phyloP scores from a whole-genome alignment of 2,329 filamentous ascomycete genomes.

The Neonectria faginata region DNA sequence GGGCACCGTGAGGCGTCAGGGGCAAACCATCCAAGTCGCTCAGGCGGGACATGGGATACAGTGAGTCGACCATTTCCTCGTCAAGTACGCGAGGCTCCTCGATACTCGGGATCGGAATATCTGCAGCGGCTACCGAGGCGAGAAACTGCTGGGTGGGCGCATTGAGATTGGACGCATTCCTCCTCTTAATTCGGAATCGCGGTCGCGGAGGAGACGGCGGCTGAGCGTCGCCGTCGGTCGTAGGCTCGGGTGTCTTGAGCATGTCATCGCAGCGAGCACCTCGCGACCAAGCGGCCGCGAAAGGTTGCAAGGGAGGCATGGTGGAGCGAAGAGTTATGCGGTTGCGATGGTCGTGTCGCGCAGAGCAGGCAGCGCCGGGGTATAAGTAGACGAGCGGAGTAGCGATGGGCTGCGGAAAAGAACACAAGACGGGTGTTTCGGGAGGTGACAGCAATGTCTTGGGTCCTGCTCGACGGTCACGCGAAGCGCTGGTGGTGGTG shows the following conservation, averaged over 20 bases:
- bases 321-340: conserved; percentile 41
- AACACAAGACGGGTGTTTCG: conserved; percentile 39
- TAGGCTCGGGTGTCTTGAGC: conserved; percentile 66
- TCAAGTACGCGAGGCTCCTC: conserved; percentile 64
- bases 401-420: conserved; percentile 26
- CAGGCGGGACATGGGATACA: conserved; percentile 52
- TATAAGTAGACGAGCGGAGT: conserved; percentile 35
- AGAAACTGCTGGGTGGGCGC: conserved; percentile 75
- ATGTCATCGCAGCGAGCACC: conserved; percentile 55
- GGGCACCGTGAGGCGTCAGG: conserved; percentile 46
- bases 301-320: conserved; percentile 62
- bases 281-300: conserved; percentile 58
- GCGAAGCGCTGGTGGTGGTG: conserved; percentile 12
- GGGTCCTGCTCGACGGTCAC: conserved; percentile 34
- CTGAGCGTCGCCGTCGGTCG: conserved; percentile 49
- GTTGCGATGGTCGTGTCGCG: conserved; percentile 31
- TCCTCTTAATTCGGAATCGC: conserved; percentile 67
- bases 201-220: conserved; percentile 64
- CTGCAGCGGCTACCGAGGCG: conserved; percentile 74
- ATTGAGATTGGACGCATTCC: conserved; percentile 63
- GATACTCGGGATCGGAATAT: conserved; percentile 73
- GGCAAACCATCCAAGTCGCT: conserved; percentile 49
- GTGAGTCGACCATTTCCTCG: conserved; percentile 57
- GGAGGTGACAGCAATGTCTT: conserved; percentile 42
- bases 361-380: conserved; percentile 20